These are phyloP conservation scores for Pseudogymnoascus sp. DNA, from an alignment of 2,329 filamentous ascomycete species.

Conservation along the genomic window DNA sequence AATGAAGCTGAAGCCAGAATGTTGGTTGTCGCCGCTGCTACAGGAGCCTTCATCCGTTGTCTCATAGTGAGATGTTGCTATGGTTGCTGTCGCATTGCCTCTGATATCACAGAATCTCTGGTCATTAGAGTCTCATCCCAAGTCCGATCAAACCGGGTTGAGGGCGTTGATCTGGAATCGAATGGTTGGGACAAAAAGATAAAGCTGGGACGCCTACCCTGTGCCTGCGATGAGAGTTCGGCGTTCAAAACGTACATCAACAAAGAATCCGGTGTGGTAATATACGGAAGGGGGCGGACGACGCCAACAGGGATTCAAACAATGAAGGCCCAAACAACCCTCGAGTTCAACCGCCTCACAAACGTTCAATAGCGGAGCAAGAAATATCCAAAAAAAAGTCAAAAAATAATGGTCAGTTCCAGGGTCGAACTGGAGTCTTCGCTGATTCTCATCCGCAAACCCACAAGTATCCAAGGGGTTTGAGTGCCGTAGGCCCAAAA, in stretches of 20 bases:
- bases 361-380: background rate
- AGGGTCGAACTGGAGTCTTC: constrained; percentile 1
- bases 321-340: background rate
- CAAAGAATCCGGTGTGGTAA: background rate
- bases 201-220: background rate
- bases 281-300: background rate
- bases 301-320: background rate
- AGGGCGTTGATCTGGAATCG: background rate
- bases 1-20: background rate
- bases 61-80: too few species aligned
- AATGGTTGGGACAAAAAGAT: background rate
- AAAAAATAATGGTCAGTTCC: background rate
- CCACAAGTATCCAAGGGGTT: background rate
- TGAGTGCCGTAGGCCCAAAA: background rate
- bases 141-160: background rate
- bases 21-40: background rate
- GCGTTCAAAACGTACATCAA: background rate
- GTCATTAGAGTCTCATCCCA: too few species aligned
- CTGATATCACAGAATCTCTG: too few species aligned
- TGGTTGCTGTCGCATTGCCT: too few species aligned
- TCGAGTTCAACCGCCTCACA: background rate
- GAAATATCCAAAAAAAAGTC: background rate
- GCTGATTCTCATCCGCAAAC: constrained; percentile 5
- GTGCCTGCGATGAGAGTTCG: background rate
- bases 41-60: background rate